Percentiles rank a stretch among this genome's conserved stretches.
phyloP scores from a whole-genome alignment of 768 basidiomycete genomes.

The Termitomyces sp. region DNA sequence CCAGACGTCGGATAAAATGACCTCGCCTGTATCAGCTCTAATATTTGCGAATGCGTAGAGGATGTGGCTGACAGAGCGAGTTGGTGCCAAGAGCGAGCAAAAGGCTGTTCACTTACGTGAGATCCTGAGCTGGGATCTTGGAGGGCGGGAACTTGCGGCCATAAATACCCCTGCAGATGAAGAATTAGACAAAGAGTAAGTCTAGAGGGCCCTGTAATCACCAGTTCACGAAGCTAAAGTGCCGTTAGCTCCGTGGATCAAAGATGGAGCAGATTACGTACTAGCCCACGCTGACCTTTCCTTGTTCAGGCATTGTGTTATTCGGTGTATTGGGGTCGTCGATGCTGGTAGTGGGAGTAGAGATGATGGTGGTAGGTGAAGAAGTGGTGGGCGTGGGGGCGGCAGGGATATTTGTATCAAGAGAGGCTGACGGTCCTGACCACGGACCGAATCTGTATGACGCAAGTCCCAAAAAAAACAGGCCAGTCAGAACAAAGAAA shows the following conservation, averaged over 20 bases:
- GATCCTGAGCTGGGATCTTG: constrained; percentile 72
- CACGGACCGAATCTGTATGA: constrained; percentile 42
- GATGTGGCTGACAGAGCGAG: constrained; percentile 54
- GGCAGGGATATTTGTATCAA: constrained; percentile 2
- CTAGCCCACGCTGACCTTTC: constrained; percentile 82
- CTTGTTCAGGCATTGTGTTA: constrained; percentile 30
- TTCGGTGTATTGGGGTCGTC: constrained; percentile 1
- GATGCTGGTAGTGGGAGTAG: constrained; percentile 3
- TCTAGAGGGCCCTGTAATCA: constrained; percentile 18
- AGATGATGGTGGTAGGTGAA: constrained; percentile 4
- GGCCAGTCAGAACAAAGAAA: constrained; percentile 27
- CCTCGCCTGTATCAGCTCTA: constrained; percentile 78
- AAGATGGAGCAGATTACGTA: constrained; percentile 30
- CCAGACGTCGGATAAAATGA: constrained; percentile 86
- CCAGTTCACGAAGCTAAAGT: constrained; percentile 72
- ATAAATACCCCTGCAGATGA: constrained; percentile 78
- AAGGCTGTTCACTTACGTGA: constrained; percentile 58
- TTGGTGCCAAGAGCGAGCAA: constrained; percentile 4
- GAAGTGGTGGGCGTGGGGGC: neutral
- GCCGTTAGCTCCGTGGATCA: constrained; percentile 5
- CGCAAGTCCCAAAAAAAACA: constrained; percentile 31
- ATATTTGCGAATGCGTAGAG: constrained; percentile 93
- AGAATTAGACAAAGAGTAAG: neutral
- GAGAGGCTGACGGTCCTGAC: constrained; percentile 14
- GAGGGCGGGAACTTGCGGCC: constrained; percentile 89